phyloP scores from a whole-genome alignment of 768 basidiomycete genomes.

The Dacryopinax primogenitus region DNA sequence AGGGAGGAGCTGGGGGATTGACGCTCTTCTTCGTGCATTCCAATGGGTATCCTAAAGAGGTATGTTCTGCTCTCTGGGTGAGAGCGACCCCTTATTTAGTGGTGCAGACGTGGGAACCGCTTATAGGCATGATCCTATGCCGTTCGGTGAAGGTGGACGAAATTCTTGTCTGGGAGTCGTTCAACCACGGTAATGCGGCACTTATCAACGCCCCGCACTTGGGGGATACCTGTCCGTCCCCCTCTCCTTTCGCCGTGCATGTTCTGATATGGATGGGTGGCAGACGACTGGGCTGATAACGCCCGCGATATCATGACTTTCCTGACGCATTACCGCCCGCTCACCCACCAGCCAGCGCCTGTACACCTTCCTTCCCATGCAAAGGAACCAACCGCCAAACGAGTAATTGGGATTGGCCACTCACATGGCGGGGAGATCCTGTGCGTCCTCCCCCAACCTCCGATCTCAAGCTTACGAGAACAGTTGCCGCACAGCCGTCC shows the following conservation, averaged over 20 bases:
- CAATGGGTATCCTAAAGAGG: constrained; percentile 70
- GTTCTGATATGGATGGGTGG: too few relatives aligned
- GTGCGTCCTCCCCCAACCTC: too few relatives aligned
- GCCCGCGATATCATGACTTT: too few relatives aligned
- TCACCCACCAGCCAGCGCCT: too few relatives aligned
- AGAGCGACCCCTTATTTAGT: neutral
- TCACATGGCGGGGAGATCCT: too few relatives aligned
- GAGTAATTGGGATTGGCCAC: too few relatives aligned
- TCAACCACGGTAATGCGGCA: constrained; percentile 76
- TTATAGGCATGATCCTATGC: neutral
- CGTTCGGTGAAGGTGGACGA: constrained; percentile 37
- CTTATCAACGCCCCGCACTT: constrained; percentile 49
- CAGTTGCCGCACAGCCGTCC: too few relatives aligned
- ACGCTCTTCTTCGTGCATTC: constrained; percentile 72
- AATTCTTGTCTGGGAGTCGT: constrained; percentile 71
- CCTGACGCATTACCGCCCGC: too few relatives aligned
- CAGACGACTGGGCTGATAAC: neutral
- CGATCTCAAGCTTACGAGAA: too few relatives aligned
- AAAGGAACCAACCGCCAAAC: too few relatives aligned
- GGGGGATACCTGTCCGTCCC: constrained; percentile 44
- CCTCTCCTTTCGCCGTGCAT: too few relatives aligned
- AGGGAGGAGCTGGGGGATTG: constrained; percentile 34
- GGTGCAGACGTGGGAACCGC: constrained; percentile 64
- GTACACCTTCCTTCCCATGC: too few relatives aligned
- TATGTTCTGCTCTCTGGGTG: neutral